Base-by-base conservation (phyloP, 345 rosid genomes). In the Stellera chamaejasme region DNA sequence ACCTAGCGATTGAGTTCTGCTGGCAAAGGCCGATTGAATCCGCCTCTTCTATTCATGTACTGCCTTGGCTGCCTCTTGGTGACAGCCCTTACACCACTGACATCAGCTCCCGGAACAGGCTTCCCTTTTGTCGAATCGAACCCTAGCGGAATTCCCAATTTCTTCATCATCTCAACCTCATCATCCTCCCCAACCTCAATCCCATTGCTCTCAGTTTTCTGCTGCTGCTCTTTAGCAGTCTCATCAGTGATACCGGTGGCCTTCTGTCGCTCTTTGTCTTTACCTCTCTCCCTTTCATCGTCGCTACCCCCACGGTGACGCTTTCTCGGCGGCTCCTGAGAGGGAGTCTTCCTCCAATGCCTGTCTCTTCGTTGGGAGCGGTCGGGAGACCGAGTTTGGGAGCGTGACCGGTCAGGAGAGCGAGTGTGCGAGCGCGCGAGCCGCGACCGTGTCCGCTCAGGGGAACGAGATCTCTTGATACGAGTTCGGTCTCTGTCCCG, bases 71-170 rank as follows among this genome's bases (percentile, higher is more conserved):
- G 97, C 46, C 96, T 74, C 71, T 94, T 90, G 23, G 88, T 80
- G 41, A 79, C 92, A 2, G 82, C 77, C 60, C 87, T 75, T 49
- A 94, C 77, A 11, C 97, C 97, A 63, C 97, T 85, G 9, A 85
- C 76, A 41, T 87, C 96, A 2, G 89, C 87, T 6, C 97, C 93
- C 4, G 66, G 56, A 27, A 94, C 99, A 5, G 85, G 95, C 69
- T 93, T 93, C 62, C 98, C 98, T 67, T 92, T 85, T 0, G 95
- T 94, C 0, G 99, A 83, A 68, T 94, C 97, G 25, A 94, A 90
- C 45, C 93, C 95, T 6, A 72, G 75, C 0, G 96, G 99, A 67
- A 94, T 89, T 69, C 99, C 96, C 11, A 94, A 61, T 66, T 80
- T 85, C 88, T 77, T 87, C 97, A 94, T 90, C 88, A 87, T 80